A percentile compares a stretch with the other conserved stretches of the same genome.
These are phyloP conservation scores for Pichia sp. DNA, from an alignment of 1,139 yeast genomes.

Conservation along the genomic window DNA sequence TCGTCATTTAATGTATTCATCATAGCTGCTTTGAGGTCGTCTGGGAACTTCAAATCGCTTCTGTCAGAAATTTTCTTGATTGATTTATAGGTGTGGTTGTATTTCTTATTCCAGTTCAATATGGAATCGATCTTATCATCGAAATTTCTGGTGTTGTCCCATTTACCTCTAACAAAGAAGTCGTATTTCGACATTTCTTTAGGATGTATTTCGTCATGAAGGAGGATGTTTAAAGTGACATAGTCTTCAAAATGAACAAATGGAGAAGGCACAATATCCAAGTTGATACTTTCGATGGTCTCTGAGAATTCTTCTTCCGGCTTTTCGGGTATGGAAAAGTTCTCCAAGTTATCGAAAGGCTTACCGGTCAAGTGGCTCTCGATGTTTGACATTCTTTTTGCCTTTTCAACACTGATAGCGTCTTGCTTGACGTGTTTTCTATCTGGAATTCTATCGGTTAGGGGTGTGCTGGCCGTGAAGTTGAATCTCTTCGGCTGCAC, in stretches of 20 bases:
- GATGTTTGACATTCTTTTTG: background rate
- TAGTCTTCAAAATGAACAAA: conserved; percentile 11
- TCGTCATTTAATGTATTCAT: background rate
- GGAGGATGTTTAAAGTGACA: conserved; percentile 7
- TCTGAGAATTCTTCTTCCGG: background rate
- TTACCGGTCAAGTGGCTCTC: conserved; percentile 8
- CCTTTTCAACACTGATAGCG: background rate
- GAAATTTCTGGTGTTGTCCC: conserved; percentile 4
- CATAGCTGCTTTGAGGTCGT: background rate
- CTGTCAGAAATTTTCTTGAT: background rate
- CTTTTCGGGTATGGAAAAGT: background rate
- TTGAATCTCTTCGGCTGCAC: background rate
- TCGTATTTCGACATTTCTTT: conserved; percentile 9
- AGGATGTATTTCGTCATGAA: background rate
- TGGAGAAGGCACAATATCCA: conserved; percentile 12
- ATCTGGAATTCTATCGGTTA: background rate
- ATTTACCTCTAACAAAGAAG: conserved; percentile 6
- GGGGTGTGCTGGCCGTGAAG: background rate
- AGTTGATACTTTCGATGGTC: conserved; percentile 4
- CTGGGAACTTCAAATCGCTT: conserved; percentile 4
- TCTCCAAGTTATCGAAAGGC: conserved; percentile 10
- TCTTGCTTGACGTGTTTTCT: background rate
- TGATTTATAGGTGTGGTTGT: background rate
- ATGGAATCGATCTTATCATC: conserved; percentile 6
- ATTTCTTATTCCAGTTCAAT: conserved; percentile 8